A percentile compares a stretch with the other conserved stretches of the same genome.
Evolutionary conservation across 805 yeast genomes (phyloP).

Genomic region (Clavispora asparagi): DNA sequence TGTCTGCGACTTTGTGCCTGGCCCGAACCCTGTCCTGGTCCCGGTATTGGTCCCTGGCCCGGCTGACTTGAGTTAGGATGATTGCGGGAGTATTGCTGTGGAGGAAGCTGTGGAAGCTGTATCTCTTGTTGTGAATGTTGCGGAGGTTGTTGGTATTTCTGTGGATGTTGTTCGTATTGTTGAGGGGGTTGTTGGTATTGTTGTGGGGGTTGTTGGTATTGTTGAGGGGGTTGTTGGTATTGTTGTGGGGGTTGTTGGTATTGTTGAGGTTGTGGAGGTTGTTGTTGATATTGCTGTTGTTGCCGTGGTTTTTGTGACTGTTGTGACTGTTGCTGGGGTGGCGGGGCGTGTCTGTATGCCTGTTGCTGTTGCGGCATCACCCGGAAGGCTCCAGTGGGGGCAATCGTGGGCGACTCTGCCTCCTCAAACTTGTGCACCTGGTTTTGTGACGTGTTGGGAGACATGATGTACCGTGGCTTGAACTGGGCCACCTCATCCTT

Average conservation of each 20-base stretch:
- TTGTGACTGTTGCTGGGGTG: constrained; percentile 5
- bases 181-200: constrained; percentile 2
- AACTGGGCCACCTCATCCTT: background rate
- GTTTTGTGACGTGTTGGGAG: constrained; percentile 25
- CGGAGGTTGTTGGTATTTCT: background rate
- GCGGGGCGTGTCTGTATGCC: too few species aligned
- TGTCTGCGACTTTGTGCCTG: background rate
- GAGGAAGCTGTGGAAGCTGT: constrained; percentile 1
- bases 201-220: constrained; percentile 3
- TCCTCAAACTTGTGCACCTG: background rate
- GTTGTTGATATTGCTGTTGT: constrained; percentile 4
- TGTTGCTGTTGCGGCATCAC: constrained; percentile 1
- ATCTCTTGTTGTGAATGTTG: background rate
- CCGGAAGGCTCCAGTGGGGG: constrained; percentile 1
- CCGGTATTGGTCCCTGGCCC: constrained; percentile 1
- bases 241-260: constrained; percentile 9
- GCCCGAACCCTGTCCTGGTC: background rate
- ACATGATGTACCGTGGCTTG: constrained; percentile 28
- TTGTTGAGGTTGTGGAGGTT: constrained; percentile 6
- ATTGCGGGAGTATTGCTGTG: constrained; percentile 5
- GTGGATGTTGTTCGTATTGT: constrained; percentile 5
- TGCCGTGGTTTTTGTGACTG: background rate
- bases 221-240: background rate
- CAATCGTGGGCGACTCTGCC: background rate
- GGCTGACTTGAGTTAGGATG: constrained; percentile 1